Conservation (phyloP, 73 alveolate genomes). For the Paramecium bursaria region DNA sequence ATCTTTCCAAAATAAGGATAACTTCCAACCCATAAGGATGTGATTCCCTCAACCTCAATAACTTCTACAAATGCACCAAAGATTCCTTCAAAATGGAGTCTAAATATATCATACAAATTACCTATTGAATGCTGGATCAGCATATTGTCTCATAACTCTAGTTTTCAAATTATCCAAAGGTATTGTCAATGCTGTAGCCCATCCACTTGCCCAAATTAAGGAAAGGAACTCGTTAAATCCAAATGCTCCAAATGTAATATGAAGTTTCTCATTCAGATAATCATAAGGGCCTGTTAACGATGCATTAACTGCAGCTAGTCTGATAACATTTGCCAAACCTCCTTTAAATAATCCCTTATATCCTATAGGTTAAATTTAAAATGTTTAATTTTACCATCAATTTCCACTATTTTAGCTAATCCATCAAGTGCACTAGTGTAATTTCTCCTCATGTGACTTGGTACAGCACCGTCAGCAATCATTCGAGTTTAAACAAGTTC, state of each 20-base stretch:
- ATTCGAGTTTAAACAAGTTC: conserved; percentile 64
- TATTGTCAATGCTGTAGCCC: conserved; percentile 62
- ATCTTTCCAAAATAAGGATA: conserved; percentile 50
- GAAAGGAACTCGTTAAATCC: conserved; percentile 63
- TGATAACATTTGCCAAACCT: conserved; percentile 56
- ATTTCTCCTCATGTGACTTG: conserved; percentile 53
- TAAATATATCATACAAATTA: neutral
- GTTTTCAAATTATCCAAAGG: conserved; percentile 69
- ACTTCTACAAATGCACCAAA: conserved; percentile 45
- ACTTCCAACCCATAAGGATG: conserved; percentile 62
- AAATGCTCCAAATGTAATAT: conserved; percentile 68
- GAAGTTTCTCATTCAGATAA: conserved; percentile 64
- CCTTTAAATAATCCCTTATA: conserved; percentile 67
- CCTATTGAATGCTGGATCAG: conserved; percentile 69
- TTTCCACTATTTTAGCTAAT: conserved; percentile 51
- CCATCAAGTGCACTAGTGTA: conserved; percentile 63
- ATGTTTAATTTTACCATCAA: conserved; percentile 15
- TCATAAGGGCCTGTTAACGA: conserved; percentile 72
- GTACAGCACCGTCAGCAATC: conserved; percentile 71
- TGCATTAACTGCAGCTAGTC: conserved; percentile 45
- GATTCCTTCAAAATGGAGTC: conserved; percentile 50
- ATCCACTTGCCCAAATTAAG: conserved; percentile 61
- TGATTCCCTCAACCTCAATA: conserved; percentile 29
- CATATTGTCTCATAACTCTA: conserved; percentile 38
- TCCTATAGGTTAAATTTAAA: conserved; percentile 50